Percentiles rank a stretch among this genome's conserved stretches.
These are phyloP conservation scores for Penicillium parvum DNA, from an alignment of 495 filamentous ascomycete species.

Conservation along the genomic window DNA sequence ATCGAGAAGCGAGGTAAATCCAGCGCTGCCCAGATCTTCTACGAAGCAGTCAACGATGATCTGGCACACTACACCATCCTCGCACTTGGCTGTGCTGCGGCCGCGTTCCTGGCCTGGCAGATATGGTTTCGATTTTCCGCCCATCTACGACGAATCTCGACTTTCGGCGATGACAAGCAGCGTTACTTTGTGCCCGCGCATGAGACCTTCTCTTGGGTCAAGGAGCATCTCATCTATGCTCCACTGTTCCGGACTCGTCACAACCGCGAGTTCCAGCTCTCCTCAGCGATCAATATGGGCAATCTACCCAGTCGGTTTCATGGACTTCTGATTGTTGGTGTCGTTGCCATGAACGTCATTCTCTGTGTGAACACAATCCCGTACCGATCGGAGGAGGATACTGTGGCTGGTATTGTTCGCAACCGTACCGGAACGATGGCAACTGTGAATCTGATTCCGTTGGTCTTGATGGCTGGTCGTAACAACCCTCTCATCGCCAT, in stretches of 20 bases:
- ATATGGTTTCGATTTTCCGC: slow-evolving; percentile 46
- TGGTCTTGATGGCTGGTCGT: slow-evolving; percentile 61
- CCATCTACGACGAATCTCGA: slow-evolving; percentile 71
- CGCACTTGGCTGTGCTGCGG: slow-evolving; percentile 48
- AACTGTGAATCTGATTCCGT: slow-evolving; percentile 73
- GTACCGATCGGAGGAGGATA: slow-evolving; percentile 39
- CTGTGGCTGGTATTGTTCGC: slow-evolving; percentile 54
- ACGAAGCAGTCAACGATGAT: slow-evolving; percentile 36
- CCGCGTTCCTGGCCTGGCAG: slow-evolving; percentile 49
- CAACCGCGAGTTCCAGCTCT: slow-evolving; percentile 80
- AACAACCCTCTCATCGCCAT: slow-evolving; percentile 66
- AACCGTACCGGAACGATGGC: slow-evolving; percentile 74
- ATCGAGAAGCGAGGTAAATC: slow-evolving; percentile 25
- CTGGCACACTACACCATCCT: slow-evolving; percentile 38
- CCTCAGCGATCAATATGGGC: slow-evolving; percentile 73
- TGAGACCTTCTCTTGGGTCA: slow-evolving; percentile 56
- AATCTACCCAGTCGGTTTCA: slow-evolving; percentile 84
- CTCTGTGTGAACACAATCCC: slow-evolving; percentile 72
- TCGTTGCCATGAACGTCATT: slow-evolving; percentile 71
- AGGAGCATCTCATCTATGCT: slow-evolving; percentile 78
- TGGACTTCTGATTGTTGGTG: slow-evolving; percentile 61
- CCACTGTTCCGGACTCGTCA: slow-evolving; percentile 78
- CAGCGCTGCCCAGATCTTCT: slow-evolving; percentile 18
- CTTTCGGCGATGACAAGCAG: slow-evolving; percentile 67
- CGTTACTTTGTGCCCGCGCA: slow-evolving; percentile 53